Conservation (phyloP, 1,284 basidiomycete genomes). For the Ustilago cynodontis region DNA sequence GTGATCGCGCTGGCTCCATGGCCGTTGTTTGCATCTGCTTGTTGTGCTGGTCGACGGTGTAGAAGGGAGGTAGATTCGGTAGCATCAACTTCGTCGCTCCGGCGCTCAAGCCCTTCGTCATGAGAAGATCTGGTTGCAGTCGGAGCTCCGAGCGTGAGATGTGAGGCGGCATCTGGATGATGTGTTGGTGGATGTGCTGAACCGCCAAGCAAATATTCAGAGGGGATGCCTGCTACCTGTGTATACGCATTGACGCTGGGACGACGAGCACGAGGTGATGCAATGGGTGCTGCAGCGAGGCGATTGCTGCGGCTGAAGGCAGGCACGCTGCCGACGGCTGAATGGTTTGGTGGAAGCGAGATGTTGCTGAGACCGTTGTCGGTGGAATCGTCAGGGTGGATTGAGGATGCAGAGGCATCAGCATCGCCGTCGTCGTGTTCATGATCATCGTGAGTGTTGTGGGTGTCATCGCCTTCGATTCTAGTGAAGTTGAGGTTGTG, state of each 20-base stretch:
- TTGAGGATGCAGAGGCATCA: constrained; percentile 25
- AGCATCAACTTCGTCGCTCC: constrained; percentile 12
- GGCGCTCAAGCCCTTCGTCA: background rate
- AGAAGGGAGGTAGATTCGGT: constrained; percentile 42
- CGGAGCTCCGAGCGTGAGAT: constrained; percentile 29
- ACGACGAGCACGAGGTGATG: constrained; percentile 37
- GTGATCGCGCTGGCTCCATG: constrained; percentile 13
- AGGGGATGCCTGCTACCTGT: constrained; percentile 50
- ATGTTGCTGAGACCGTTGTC: constrained; percentile 43
- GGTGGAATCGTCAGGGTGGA: constrained; percentile 29
- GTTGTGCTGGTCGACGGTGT: constrained; percentile 8
- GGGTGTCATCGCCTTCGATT: constrained; percentile 6
- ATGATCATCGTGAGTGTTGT: constrained; percentile 17
- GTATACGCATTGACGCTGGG: constrained; percentile 48
- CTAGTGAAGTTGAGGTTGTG: constrained; percentile 1
- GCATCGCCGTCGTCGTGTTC: constrained; percentile 20
- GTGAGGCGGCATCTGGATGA: constrained; percentile 20
- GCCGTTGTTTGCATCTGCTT: background rate
- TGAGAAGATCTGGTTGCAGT: background rate
- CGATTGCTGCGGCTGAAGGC: constrained; percentile 37
- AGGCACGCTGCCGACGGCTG: constrained; percentile 21
- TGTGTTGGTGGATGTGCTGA: constrained; percentile 41
- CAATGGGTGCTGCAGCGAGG: constrained; percentile 25
- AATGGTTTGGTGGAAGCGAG: constrained; percentile 36
- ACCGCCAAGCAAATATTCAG: constrained; percentile 50